Conservation (phyloP, 2,329 filamentous ascomycete genomes). For the Tolypocladium endophyticum region DNA sequence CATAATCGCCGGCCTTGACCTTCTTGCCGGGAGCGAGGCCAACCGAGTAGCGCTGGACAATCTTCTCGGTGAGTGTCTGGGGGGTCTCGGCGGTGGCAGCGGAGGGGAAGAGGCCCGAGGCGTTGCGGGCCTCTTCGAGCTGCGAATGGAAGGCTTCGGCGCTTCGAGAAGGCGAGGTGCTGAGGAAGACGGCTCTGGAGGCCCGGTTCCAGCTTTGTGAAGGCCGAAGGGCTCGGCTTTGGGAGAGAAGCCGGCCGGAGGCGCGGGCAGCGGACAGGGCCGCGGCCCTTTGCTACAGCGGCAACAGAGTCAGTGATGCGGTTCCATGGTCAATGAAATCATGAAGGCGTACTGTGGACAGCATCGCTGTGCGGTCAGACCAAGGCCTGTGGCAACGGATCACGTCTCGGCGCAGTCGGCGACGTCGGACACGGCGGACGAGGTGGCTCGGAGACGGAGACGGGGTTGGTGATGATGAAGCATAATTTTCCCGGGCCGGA, state of each 20-base stretch:
- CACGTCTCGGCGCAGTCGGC: neutral
- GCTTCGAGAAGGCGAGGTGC: constrained; percentile 16
- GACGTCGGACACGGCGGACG: neutral
- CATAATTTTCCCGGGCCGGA: neutral
- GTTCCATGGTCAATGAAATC: neutral
- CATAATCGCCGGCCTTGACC: neutral
- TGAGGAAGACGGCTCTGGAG: constrained; percentile 9
- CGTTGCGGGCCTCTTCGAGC: constrained; percentile 39
- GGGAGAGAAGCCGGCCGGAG: neutral
- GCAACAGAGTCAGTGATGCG: neutral
- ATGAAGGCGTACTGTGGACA: neutral
- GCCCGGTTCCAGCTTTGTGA: neutral
- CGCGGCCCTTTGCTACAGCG: neutral
- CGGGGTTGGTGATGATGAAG: neutral
- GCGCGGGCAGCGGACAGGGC: neutral
- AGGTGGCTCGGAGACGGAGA: neutral
- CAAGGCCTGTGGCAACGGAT: neutral
- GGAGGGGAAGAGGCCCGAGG: constrained; percentile 44
- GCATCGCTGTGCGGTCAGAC: neutral
- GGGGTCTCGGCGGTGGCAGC: constrained; percentile 26
- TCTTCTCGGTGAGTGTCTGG: constrained; percentile 87
- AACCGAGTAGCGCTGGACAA: constrained; percentile 73
- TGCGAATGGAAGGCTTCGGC: constrained; percentile 51
- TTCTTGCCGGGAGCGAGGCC: constrained; percentile 41
- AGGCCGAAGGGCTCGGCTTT: neutral